A percentile compares a stretch with the other conserved stretches of the same genome.
These are phyloP conservation scores for Calonectria hawksworthii DNA, from an alignment of 2,329 filamentous ascomycete species.

Conservation along the genomic window DNA sequence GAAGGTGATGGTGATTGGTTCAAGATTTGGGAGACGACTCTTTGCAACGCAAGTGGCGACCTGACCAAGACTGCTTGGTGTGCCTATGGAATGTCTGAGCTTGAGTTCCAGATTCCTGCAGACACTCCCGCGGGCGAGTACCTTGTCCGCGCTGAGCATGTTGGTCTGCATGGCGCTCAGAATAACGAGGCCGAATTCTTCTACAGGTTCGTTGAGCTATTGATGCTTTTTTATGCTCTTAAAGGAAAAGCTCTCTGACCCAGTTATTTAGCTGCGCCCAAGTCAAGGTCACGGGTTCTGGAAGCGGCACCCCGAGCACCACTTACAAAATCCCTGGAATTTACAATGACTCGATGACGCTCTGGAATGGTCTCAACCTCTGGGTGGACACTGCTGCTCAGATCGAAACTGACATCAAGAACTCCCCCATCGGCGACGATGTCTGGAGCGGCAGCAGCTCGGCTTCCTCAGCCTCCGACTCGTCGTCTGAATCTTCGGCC, in stretches of 20 bases:
- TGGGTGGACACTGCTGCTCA: not conserved
- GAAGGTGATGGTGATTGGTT: slow-evolving; percentile 40
- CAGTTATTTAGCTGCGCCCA: slow-evolving; percentile 29
- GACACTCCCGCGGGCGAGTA: slow-evolving; percentile 54
- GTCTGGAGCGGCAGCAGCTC: slow-evolving; percentile 6
- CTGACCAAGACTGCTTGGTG: slow-evolving; percentile 42
- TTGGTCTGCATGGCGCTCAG: slow-evolving; percentile 46
- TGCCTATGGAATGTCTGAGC: slow-evolving; percentile 37
- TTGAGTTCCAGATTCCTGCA: slow-evolving; percentile 52
- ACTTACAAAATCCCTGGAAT: slow-evolving; percentile 49
- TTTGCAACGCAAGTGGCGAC: slow-evolving; percentile 37
- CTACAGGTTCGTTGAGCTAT: slow-evolving; percentile 12
- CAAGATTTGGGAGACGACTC: slow-evolving; percentile 42
- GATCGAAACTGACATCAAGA: not conserved
- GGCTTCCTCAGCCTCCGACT: not conserved
- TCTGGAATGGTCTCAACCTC: slow-evolving; percentile 4
- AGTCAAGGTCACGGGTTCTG: slow-evolving; percentile 37
- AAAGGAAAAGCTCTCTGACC: not conserved
- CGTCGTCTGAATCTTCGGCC: not conserved
- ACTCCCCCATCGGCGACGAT: not conserved
- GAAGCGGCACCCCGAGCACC: slow-evolving; percentile 34
- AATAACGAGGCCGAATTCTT: slow-evolving; percentile 42
- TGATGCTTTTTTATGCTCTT: not conserved
- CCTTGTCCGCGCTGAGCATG: slow-evolving; percentile 52
- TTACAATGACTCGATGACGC: slow-evolving; percentile 36